Evolutionary conservation across 2,329 filamentous ascomycete genomes (phyloP).

Genomic region (Gyromitra esculenta): DNA sequence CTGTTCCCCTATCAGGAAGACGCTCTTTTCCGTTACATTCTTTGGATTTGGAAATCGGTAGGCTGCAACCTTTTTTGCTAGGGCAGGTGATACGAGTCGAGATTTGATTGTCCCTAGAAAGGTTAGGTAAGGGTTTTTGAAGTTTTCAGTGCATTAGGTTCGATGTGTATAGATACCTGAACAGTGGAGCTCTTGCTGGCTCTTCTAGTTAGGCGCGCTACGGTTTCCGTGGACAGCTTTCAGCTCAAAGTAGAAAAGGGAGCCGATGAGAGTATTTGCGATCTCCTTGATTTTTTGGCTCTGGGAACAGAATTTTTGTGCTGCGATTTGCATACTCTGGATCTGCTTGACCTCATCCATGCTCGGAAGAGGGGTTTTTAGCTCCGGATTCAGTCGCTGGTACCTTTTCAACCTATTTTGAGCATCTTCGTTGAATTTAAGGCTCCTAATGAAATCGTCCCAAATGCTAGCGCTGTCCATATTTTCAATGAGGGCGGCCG

Average conservation of each 20-base stretch:
- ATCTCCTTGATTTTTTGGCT: conserved; percentile 12
- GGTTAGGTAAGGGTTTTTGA: neutral
- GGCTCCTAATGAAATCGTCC: conserved; percentile 51
- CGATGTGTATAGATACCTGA: neutral
- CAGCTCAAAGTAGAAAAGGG: conserved; percentile 51
- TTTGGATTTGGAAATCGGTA: neutral
- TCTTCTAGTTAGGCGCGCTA: too few relatives aligned
- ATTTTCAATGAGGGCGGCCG: conserved; percentile 44
- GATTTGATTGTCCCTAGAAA: conserved; percentile 25
- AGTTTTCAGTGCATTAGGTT: too few relatives aligned
- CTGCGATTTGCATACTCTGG: neutral
- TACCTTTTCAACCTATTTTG: conserved; percentile 30
- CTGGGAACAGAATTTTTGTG: neutral
- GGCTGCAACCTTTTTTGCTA: neutral
- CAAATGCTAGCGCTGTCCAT: conserved; percentile 55
- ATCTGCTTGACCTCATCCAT: conserved; percentile 38
- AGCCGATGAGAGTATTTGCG: conserved; percentile 35
- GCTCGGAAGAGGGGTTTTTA: neutral
- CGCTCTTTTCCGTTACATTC: neutral
- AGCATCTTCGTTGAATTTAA: neutral
- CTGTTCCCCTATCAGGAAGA: conserved; percentile 5
- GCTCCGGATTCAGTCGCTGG: conserved; percentile 26
- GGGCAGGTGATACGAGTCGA: neutral
- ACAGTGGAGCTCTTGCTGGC: neutral
- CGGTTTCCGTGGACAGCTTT: neutral